Evolutionary conservation across 2,329 filamentous ascomycete genomes (phyloP), one percentile per base, ranked within the genome.

Genomic region (Drechslerella stenobrocha): DNA sequence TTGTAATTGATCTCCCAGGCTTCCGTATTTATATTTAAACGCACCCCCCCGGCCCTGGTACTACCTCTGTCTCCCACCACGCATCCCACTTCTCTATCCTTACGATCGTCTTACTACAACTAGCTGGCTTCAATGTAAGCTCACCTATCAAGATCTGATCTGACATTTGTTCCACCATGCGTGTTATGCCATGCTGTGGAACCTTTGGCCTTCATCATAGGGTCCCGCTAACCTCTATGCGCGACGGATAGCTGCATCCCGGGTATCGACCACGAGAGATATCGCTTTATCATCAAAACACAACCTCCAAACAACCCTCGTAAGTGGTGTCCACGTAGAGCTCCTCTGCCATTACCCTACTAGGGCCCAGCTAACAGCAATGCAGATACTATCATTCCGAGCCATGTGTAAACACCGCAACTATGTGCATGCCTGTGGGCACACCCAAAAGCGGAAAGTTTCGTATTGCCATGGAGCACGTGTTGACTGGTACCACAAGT

Each of bases 381-480:
- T n/a, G n/a, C n/a, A n/a, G n/a, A n/a, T n/a, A n/a, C n/a, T n/a
- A n/a, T n/a, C n/a, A n/a, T n/a, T n/a, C n/a, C n/a, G n/a, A n/a
- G n/a, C n/a, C n/a, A n/a, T n/a, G n/a, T n/a, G n/a, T n/a, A n/a
- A n/a, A n/a, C n/a, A n/a, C n/a, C n/a, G n/a, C n/a, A n/a, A n/a
- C n/a, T n/a, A n/a, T n/a, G n/a, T n/a, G n/a, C n/a, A n/a, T 52
- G 72, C 73, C 20, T 91, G 87, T 77, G 79, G 79, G 26, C 87
- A 89, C 76, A 80, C 79, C 3, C 77, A 78, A 13, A 76, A 81
- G 23, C 81, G 84, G 18, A 78, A 88, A 26, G 84, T 85, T 73
- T 84, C 83, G 22, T 82, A 89, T 76, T 91, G 88, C 76, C 88
- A 90, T 76, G 85, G 84, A 71, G 86, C 87, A 3, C 84, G 88